phyloP scores from a whole-genome alignment of 1,139 yeast genomes.

The Cylindricascospora bacillispora region DNA sequence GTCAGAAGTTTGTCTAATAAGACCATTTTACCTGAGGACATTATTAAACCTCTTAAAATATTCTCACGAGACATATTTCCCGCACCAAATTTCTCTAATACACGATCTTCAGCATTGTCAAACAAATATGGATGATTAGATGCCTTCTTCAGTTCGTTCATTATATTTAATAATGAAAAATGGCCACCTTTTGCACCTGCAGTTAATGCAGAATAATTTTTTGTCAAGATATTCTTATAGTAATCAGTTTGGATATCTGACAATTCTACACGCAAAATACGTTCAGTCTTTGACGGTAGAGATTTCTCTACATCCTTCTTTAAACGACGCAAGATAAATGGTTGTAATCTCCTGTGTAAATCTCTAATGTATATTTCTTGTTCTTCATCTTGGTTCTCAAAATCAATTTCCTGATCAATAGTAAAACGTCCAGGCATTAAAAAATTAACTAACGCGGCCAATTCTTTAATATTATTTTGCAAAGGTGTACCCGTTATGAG shows the following conservation, averaged over 20 bases:
- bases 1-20: constrained; percentile 78
- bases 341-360: constrained; percentile 73
- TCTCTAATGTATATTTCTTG: constrained; percentile 85
- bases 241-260: constrained; percentile 93
- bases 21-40: constrained; percentile 98
- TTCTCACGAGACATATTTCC: constrained; percentile 58
- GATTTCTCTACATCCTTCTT: constrained; percentile 97
- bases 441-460: constrained; percentile 89
- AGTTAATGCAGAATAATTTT: constrained; percentile 81
- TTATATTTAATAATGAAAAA: constrained; percentile 74
- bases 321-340: constrained; percentile 81
- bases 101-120: constrained; percentile 85
- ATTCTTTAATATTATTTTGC: constrained; percentile 88
- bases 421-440: constrained; percentile 88
- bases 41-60: constrained; percentile 75
- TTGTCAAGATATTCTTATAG: constrained; percentile 83
- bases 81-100: constrained; percentile 50
- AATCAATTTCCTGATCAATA: constrained; percentile 90
- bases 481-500: constrained; percentile 96
- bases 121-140: constrained; percentile 94
- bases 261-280: constrained; percentile 86
- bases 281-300: constrained; percentile 85
- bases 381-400: constrained; percentile 72
- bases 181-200: constrained; percentile 75
- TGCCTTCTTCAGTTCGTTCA: constrained; percentile 94